Base-by-base conservation (phyloP, 1,284 basidiomycete species). In the Singerocomus rubriflavus region DNA sequence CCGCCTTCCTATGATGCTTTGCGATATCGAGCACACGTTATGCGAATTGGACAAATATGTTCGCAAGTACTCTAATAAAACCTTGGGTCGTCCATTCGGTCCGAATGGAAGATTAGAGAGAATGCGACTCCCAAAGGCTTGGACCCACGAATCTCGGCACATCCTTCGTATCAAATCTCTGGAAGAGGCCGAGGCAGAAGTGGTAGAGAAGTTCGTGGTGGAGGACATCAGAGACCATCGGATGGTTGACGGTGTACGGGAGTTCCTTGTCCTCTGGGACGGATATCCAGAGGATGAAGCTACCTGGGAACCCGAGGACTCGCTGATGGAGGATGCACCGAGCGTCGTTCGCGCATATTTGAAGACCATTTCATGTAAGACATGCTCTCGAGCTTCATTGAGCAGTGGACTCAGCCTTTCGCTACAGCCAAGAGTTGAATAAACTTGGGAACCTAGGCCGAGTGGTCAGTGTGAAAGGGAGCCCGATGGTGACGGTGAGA, bases 31-130 rank as follows among this genome's bases (percentile, higher is more conserved):
- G 64, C 84, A 87, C 58, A 74, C 79, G 0, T 63, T 86, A 16
- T 87, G 84, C 61, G 84, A 87, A 57, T 70, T 84, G 21, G 81
- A 84, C 67, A 86, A 85, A 60, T 85, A 85, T 53, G 67, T 77
- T 17, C 77, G 83, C n/a, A 66, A 67, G 51, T 67, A 35, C 59
- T 63, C 5, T 50, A 47, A 32, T 17, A 56, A 35, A 38, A 50
- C 48, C 34, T 39, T 4, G 3, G 50, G 50, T 38, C 64, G 63
- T 26, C 40, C 48, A 3, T 82, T 74, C 54, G 58, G 50, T 11
- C 55, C 68, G 4, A 67, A 63, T 1, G 55, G 57, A 3, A 55
- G 63, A 31, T 64, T 72, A 30, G 57, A 59, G 2, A 39, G 63
- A 13, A 54, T 66, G 6, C 57, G 62, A n/a, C 57, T 84, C 8